These are phyloP conservation scores for Podospora didyma DNA, from an alignment of 495 filamentous ascomycete species.

Conservation along the genomic window DNA sequence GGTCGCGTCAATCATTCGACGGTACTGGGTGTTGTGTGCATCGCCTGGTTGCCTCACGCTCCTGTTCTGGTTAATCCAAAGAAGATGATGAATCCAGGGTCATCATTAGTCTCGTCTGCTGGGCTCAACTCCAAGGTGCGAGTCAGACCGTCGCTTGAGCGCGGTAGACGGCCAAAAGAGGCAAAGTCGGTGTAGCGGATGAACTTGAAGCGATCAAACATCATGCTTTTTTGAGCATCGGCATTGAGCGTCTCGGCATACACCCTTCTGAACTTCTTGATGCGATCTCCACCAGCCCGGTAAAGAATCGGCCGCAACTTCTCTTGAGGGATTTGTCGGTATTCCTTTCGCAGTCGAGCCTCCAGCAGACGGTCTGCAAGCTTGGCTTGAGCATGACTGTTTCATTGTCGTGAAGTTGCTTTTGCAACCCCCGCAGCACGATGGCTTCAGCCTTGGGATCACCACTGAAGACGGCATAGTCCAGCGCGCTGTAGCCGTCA, in stretches of 20 bases:
- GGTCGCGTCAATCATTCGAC: slow-evolving; percentile 14
- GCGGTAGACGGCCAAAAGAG: slow-evolving; percentile 14
- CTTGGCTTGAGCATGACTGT: neutral
- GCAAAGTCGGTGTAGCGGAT: slow-evolving; percentile 16
- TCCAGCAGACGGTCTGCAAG: neutral
- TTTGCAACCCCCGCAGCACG: slow-evolving; percentile 17
- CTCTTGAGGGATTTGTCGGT: slow-evolving; percentile 31
- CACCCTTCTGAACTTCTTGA: slow-evolving; percentile 11
- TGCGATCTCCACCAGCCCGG: neutral
- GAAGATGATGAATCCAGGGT: slow-evolving; percentile 18
- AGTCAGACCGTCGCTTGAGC: slow-evolving; percentile 17
- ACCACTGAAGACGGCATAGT: slow-evolving; percentile 24
- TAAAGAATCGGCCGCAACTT: slow-evolving; percentile 21
- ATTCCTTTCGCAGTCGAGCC: slow-evolving; percentile 22
- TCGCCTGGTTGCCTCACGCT: slow-evolving; percentile 16
- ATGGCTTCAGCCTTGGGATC: slow-evolving; percentile 15
- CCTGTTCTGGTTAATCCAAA: slow-evolving; percentile 19
- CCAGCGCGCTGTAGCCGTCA: slow-evolving; percentile 29
- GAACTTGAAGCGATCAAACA: slow-evolving; percentile 19
- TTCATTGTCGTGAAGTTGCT: neutral
- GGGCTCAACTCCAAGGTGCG: neutral
- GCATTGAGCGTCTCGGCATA: slow-evolving; percentile 16
- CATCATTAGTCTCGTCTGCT: neutral
- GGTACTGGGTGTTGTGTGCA: slow-evolving; percentile 18
- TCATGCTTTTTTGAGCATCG: slow-evolving; percentile 5